Conservation (phyloP, 176 grass and related monocot genomes). For the Aegilops speltoides region DNA sequence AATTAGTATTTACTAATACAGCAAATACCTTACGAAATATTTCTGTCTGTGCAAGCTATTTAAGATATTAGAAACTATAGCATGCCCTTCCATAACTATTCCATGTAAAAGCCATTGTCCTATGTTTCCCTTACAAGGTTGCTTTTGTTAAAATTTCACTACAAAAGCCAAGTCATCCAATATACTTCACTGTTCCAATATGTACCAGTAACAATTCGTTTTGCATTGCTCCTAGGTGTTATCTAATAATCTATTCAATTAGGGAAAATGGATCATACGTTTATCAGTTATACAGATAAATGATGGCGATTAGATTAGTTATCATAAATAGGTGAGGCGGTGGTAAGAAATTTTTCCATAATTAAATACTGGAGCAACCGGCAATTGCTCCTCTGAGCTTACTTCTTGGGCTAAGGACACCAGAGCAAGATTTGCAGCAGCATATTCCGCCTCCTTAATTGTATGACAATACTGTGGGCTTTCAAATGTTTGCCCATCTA, state of each 20-base stretch:
- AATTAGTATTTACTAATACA: constrained; percentile 32
- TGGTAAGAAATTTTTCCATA: constrained; percentile 11
- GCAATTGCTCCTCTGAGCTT: constrained; percentile 36
- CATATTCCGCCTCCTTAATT: constrained; percentile 62
- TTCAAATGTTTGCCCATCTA: constrained; percentile 73
- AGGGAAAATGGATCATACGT: neutral
- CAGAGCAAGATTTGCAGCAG: constrained; percentile 74
- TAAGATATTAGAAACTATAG: constrained; percentile 24
- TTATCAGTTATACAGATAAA: neutral
- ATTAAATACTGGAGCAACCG: constrained; percentile 32
- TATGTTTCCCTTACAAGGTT: neutral
- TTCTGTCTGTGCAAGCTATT: neutral
- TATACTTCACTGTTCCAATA: neutral
- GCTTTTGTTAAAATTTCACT: neutral
- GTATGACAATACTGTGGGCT: constrained; percentile 44
- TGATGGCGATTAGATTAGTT: neutral
- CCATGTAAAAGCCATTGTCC: neutral
- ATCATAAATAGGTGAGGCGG: neutral
- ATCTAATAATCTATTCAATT: neutral
- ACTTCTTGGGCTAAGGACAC: constrained; percentile 57
- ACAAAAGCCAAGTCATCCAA: neutral
- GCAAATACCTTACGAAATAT: neutral
- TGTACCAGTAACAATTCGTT: neutral
- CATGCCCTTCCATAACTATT: neutral
- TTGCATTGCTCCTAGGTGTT: neutral